Percentiles rank a stretch among this genome's conserved stretches.
Evolutionary conservation across 768 basidiomycete genomes (phyloP).

Genomic region (Calocera cornea): DNA sequence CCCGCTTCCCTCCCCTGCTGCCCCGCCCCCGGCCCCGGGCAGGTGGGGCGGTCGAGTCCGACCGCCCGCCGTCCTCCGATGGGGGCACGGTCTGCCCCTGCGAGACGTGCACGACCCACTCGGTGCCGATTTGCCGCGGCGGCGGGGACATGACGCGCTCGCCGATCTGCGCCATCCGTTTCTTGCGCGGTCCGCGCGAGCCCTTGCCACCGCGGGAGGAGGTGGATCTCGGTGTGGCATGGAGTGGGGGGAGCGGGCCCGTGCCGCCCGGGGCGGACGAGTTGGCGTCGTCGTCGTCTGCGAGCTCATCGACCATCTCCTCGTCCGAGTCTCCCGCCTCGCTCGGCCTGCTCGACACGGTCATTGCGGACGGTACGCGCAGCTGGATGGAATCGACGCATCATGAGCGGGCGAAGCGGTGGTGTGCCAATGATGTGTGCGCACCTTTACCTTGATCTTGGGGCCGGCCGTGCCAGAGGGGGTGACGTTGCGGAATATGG

Average conservation of each 20-base stretch:
- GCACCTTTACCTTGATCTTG: background rate
- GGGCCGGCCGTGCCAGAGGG: background rate
- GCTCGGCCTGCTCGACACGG: background rate
- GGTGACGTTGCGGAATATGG: background rate
- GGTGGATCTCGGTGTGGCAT: background rate
- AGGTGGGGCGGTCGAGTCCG: background rate
- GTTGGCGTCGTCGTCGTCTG: background rate
- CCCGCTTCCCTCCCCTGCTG: conserved; percentile 1
- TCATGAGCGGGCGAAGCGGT: background rate
- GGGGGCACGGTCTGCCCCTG: background rate
- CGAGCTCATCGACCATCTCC: conserved; percentile 1
- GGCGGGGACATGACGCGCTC: background rate
- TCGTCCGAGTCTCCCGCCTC: background rate
- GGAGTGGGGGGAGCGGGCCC: conserved; percentile 6
- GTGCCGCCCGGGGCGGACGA: conserved; percentile 4
- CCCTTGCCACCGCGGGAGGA: background rate
- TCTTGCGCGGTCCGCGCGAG: conserved; percentile 5
- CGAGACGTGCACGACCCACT: conserved; percentile 11
- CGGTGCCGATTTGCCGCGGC: background rate
- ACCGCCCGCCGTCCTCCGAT: background rate
- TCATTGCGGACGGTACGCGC: background rate
- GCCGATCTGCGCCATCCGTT: conserved; percentile 7
- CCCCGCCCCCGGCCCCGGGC: background rate
- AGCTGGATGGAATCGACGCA: background rate
- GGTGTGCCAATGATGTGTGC: background rate